Percentiles rank a stretch among this genome's conserved stretches.
These are phyloP conservation scores for Osmanthus fragrans DNA, from an alignment of 257 asterid genomes.

Conservation along the genomic window DNA sequence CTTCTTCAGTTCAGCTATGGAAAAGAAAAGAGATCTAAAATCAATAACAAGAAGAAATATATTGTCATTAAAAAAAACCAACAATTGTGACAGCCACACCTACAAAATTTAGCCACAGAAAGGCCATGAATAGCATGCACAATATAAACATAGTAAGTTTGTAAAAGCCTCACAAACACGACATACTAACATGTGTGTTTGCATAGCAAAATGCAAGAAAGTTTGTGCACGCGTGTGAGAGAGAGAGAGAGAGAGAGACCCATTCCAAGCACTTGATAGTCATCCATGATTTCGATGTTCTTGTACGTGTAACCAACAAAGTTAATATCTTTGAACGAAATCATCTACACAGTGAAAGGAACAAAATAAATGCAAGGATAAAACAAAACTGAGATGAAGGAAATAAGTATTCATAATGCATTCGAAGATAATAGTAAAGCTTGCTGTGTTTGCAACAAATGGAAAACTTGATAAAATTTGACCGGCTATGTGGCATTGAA, in stretches of 20 bases:
- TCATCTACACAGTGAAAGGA: slow-evolving; percentile 20
- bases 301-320: slow-evolving; percentile 38
- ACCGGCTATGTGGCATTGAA: neutral
- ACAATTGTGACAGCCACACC: neutral
- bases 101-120: neutral
- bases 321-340: slow-evolving; percentile 34
- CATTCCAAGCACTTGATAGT: slow-evolving; percentile 63
- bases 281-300: slow-evolving; percentile 38
- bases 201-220: neutral
- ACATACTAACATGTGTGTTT: neutral
- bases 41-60: neutral
- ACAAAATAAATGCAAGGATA: neutral
- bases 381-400: neutral
- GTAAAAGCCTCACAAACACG: neutral
- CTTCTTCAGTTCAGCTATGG: slow-evolving; percentile 57
- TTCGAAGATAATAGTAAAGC: neutral
- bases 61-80: neutral
- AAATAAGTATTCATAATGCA: neutral
- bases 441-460: neutral
- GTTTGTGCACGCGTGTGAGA: neutral
- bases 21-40: slow-evolving; percentile 15
- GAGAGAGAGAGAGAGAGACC: slow-evolving; percentile 30
- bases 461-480: neutral
- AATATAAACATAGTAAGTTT: too few species aligned
- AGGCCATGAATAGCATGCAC: neutral